Base-by-base conservation (phyloP, 2,329 filamentous ascomycete species). In the Colletotrichum acutatum region DNA sequence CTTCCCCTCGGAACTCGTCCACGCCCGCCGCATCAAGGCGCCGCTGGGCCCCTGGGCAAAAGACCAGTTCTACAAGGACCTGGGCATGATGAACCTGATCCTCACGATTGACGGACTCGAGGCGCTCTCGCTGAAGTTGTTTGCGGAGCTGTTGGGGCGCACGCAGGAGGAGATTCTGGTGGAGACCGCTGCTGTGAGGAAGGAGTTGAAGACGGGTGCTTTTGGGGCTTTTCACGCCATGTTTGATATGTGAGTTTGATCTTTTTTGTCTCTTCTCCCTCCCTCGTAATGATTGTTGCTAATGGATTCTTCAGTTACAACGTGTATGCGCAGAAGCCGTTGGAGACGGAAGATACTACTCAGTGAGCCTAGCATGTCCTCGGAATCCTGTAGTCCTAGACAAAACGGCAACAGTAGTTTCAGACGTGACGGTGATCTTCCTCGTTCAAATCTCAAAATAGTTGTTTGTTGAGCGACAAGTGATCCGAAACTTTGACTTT, bases 31-130 rank as follows among this genome's bases (percentile, higher is more conserved):
- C 19, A 79, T 77, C 68, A 80, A 78, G 69, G 75, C 77, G 70
- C 80, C 80, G 1, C 75, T 79, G 28, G 79, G 79, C 0, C 74
- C 77, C 22, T 84, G 85, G 85, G 80, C 84, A 1, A 83, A 80
- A 54, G 80, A 86, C 46, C 76, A 79, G 1, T 80, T 79, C 12
- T 78, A 85, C 26, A 86, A 85, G 74, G 81, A 83, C 63, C 78
- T 84, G 66, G 84, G 70, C 68, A 16, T 82, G 71, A 56, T 72
- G 34, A 76, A 76, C 24, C 65, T 75, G 5, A 68, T 71, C 0
- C 75, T 76, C 30, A 75, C 76, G 28, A 59, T 77, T 2, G 75
- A 78, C 34, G 67, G 74, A 42, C 74, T 74, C 0, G 68, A 78
- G 22, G 76, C 60, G 12, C 73, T 78, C n/a, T 75, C 69, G 34